These are phyloP conservation scores for Penicillium macrosclerotiorum DNA, from an alignment of 495 filamentous ascomycete genomes.

Conservation along the genomic window DNA sequence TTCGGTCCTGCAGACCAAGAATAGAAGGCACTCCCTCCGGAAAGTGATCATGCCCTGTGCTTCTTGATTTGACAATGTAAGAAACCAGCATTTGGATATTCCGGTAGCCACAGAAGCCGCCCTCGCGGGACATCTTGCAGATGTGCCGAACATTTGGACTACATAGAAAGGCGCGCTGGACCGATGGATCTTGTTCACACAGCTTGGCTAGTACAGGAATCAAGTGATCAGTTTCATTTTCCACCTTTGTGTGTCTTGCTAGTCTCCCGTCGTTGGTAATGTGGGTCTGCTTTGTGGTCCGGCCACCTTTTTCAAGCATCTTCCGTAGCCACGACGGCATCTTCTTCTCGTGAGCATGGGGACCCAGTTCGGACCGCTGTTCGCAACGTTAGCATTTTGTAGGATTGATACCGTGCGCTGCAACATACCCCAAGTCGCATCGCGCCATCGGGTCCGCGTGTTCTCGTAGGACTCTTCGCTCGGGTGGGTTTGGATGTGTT, in stretches of 20 bases:
- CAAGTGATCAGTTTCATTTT: constrained; percentile 66
- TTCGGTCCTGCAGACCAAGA: constrained; percentile 80
- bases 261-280: constrained; percentile 52
- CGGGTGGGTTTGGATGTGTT: constrained; percentile 14
- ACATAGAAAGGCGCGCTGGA: constrained; percentile 75
- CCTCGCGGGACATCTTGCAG: constrained; percentile 74
- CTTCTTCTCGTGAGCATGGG: constrained; percentile 77
- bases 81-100: constrained; percentile 95
- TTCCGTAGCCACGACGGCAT: constrained; percentile 82
- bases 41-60: constrained; percentile 59
- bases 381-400: constrained; percentile 25
- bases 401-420: neutral
- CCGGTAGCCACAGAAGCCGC: constrained; percentile 95
- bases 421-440: constrained; percentile 44
- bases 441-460: constrained; percentile 9
- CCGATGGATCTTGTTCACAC: constrained; percentile 61
- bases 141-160: constrained; percentile 74
- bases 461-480: constrained; percentile 9
- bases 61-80: constrained; percentile 61
- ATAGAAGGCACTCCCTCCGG: constrained; percentile 68
- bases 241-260: constrained; percentile 41
- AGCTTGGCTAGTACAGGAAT: constrained; percentile 71
- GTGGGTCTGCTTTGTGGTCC: constrained; percentile 53
- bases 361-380: constrained; percentile 66
- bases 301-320: constrained; percentile 64